Evolutionary conservation across 306 rosid species (phyloP), one percentile per base, ranked within the genome.

Genomic region (Vicia faba): DNA sequence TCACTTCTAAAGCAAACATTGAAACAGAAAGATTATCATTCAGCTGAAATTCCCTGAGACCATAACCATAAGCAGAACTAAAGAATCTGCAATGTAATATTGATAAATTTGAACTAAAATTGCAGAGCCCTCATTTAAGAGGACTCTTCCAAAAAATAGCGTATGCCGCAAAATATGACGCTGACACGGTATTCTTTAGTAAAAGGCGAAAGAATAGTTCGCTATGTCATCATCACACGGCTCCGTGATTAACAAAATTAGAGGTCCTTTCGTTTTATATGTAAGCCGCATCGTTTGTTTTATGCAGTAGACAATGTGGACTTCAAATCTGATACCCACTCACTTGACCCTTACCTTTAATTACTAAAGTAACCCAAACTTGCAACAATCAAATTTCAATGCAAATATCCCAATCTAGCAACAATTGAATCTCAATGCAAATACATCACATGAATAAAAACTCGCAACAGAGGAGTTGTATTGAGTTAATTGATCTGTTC

Each of bases 171-270:
- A 20, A 20, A 1, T 19, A 8, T 51, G 7, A 18, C 58, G 26
- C 39, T 35, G 57, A 64, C 77, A 77, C 79, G 72, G 80, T 74
- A 77, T 73, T 77, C 78, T 81, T 78, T 74, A 66, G 80, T 78
- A 78, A 74, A 78, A 82, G 80, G 80, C 80, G 75, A 78, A 74
- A 82, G 80, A 75, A 66, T 74, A 81, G 74, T 76, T 76, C 79
- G 74, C 85, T 76, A 0, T 68, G 77, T 64, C 69, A 48, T 55
- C 56, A 55, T 6, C 19, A 13, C 38, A 28, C 11, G 19, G 39
- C 38, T 55, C 39, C 38, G 39, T 26, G 2, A 0, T 15, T 15
- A 0, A 0, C 0, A 6, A 0, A 2, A 0, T 0, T 2, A 46
- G 23, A 6, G 3, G 54, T 15, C 5, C 11, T 7, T 46, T 15